These are phyloP conservation scores for Phytopythium litorale DNA, from an alignment of 352 stramenopile genomes.

Conservation along the genomic window DNA sequence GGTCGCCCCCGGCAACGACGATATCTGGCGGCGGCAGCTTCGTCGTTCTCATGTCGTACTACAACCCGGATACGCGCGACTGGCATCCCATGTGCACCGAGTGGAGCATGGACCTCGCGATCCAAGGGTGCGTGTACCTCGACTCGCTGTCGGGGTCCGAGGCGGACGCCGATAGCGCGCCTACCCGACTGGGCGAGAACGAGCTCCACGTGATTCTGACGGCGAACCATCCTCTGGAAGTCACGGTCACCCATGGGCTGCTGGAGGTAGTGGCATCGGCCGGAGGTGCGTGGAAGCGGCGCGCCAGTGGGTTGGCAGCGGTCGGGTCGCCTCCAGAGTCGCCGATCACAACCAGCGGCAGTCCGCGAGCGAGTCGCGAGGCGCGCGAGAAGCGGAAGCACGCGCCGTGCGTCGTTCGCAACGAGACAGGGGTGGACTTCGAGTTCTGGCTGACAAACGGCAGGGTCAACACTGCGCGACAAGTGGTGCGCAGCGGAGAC, in stretches of 20 bases:
- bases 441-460: slow-evolving; percentile 69
- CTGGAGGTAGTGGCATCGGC: slow-evolving; percentile 75
- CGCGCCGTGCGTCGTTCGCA: slow-evolving; percentile 73
- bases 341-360: neutral
- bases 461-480: slow-evolving; percentile 25
- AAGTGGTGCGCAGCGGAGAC: slow-evolving; percentile 36
- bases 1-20: slow-evolving; percentile 33
- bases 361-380: slow-evolving; percentile 12
- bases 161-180: slow-evolving; percentile 3
- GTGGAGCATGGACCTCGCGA: slow-evolving; percentile 64
- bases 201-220: slow-evolving; percentile 74
- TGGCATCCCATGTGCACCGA: slow-evolving; percentile 83
- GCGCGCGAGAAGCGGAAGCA: slow-evolving; percentile 33
- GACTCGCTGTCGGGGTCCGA: neutral
- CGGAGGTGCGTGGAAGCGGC: slow-evolving; percentile 67
- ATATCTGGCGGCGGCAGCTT: slow-evolving; percentile 68
- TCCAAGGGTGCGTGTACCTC: slow-evolving; percentile 34
- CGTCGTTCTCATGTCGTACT: slow-evolving; percentile 67
- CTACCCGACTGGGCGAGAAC: slow-evolving; percentile 29
- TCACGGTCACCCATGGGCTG: slow-evolving; percentile 76
- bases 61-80: slow-evolving; percentile 75
- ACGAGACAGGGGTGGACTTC: slow-evolving; percentile 67
- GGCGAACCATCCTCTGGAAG: slow-evolving; percentile 61
- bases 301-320: neutral
- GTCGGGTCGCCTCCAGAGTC: slow-evolving; percentile 16